Evolutionary conservation across 2,329 filamentous ascomycete genomes (phyloP).

Genomic region (Penicillium occitanis): DNA sequence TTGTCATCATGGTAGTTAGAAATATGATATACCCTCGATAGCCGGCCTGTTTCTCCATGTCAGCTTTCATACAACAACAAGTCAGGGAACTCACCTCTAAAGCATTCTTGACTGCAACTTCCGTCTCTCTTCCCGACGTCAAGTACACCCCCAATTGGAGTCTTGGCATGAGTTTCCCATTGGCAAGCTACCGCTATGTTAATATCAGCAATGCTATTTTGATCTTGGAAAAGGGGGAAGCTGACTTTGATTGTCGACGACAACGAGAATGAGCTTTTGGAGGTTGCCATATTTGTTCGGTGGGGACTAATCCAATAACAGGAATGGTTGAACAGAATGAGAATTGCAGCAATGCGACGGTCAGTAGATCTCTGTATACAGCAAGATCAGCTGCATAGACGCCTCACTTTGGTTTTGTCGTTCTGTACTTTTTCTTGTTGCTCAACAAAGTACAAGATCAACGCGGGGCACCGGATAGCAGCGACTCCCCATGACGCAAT

Average conservation of each 20-base stretch:
- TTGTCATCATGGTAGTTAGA: not conserved
- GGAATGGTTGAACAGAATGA: not conserved
- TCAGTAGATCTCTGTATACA: not conserved
- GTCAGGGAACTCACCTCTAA: slow-evolving; percentile 47
- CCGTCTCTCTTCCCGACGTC: slow-evolving; percentile 63
- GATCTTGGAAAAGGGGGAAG: not conserved
- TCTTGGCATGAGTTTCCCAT: slow-evolving; percentile 66
- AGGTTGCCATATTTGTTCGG: slow-evolving; percentile 10
- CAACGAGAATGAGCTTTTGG: slow-evolving; percentile 20
- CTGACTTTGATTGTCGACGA: slow-evolving; percentile 22
- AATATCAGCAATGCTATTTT: not conserved
- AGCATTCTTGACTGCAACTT: slow-evolving; percentile 57
- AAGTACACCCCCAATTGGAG: slow-evolving; percentile 75
- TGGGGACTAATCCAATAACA: not conserved
- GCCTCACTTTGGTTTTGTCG: not conserved
- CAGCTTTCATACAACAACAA: not conserved
- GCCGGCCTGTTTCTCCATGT: slow-evolving; percentile 37
- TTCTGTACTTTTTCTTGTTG: not conserved
- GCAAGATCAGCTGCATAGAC: not conserved
- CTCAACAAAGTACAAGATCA: not conserved
- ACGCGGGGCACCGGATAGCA: not conserved
- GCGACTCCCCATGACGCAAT: slow-evolving; percentile 2
- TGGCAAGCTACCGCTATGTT: slow-evolving; percentile 52
- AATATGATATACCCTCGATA: slow-evolving; percentile 25
- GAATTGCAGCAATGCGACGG: not conserved